Conservation (phyloP, 164 flowering plant genomes). For the Vitis rotundifolia region DNA sequence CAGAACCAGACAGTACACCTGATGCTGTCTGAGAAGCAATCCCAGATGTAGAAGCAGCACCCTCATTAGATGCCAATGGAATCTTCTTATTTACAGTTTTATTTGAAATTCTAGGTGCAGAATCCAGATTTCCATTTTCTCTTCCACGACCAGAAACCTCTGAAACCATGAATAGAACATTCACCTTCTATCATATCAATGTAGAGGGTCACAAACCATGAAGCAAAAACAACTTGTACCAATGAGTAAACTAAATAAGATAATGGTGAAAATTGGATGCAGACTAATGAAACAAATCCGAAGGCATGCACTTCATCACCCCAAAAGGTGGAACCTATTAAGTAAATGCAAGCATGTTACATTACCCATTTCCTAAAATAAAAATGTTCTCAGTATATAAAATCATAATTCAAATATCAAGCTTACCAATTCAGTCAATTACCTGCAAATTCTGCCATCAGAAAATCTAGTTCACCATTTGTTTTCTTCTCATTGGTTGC, state of each 20-base stretch:
- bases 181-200: neutral
- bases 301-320: too few relatives aligned
- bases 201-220: neutral
- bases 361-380: neutral
- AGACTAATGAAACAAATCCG: too few relatives aligned
- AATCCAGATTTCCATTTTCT: conserved; percentile 73
- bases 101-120: conserved; percentile 57
- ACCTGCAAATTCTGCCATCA: conserved; percentile 99
- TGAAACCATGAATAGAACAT: conserved; percentile 29
- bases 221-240: too few relatives aligned
- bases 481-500: conserved; percentile 76
- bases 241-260: neutral
- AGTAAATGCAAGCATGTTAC: neutral
- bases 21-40: conserved; percentile 87
- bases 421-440: neutral
- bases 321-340: too few relatives aligned
- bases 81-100: conserved; percentile 59
- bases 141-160: conserved; percentile 90
- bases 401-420: neutral
- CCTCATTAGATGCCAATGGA: conserved; percentile 51
- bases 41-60: conserved; percentile 74
- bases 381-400: neutral
- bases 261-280: too few relatives aligned
- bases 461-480: conserved; percentile 86
- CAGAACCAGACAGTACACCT: conserved; percentile 96